Conservation (phyloP, 306 rosid genomes). For the Vicia villosa region DNA sequence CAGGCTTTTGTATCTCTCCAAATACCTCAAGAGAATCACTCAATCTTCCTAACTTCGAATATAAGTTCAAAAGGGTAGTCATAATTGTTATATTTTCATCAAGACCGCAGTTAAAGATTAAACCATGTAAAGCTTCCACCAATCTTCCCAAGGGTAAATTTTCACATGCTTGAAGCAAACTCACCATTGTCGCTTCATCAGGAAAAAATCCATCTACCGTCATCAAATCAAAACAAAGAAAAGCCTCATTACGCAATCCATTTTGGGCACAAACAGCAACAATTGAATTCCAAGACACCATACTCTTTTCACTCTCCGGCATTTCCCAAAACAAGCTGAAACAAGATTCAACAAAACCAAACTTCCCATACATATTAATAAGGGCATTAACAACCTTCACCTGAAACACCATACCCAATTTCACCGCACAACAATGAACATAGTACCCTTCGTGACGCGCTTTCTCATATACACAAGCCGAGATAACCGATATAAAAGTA, state of each 20-base stretch:
- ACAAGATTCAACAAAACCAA: conserved; percentile 46
- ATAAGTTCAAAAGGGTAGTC: conserved; percentile 61
- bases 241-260: conserved; percentile 46
- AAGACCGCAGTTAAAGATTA: conserved; percentile 50
- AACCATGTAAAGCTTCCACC: conserved; percentile 61
- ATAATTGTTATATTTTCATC: conserved; percentile 43
- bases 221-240: conserved; percentile 57
- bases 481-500: conserved; percentile 54
- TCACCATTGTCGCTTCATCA: conserved; percentile 65
- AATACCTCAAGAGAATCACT: conserved; percentile 54
- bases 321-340: conserved; percentile 56
- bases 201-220: conserved; percentile 51
- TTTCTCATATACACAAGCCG: conserved; percentile 54
- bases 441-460: conserved; percentile 52
- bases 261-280: conserved; percentile 53
- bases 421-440: conserved; percentile 61
- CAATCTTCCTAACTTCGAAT: conserved; percentile 73
- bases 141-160: conserved; percentile 49
- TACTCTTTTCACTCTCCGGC: conserved; percentile 42
- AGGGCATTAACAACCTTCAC: conserved; percentile 65
- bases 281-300: conserved; percentile 73
- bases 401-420: conserved; percentile 56
- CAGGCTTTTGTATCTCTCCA: conserved; percentile 54
- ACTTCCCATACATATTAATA: conserved; percentile 73
- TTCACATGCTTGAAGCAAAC: conserved; percentile 68